A percentile compares a stretch with the other conserved stretches of the same genome.
Conservation (phyloP, 176 grass and related monocot genomes). For the Lolium rigidum region DNA sequence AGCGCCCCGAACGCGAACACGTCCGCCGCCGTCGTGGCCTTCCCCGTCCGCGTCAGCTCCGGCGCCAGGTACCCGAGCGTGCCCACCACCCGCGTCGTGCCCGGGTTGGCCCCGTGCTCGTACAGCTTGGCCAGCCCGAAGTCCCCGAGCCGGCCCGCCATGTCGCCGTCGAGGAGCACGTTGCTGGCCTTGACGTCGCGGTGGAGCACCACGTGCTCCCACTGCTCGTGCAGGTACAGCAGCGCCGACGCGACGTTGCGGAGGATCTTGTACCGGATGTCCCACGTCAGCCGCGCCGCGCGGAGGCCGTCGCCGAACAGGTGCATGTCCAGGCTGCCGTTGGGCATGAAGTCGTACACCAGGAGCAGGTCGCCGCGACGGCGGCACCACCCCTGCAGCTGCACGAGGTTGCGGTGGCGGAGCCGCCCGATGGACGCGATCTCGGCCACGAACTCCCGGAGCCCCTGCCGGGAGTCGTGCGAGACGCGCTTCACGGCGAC, state of each 20-base stretch:
- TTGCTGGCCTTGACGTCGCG: conserved; percentile 93
- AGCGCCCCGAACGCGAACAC: conserved; percentile 89
- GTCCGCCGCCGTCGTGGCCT: conserved; percentile 59
- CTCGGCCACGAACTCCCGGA: conserved; percentile 81
- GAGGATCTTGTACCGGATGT: conserved; percentile 45
- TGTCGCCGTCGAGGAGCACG: conserved; percentile 71
- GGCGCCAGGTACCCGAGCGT: conserved; percentile 86
- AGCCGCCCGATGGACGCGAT: conserved; percentile 81
- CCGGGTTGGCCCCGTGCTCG: conserved; percentile 79
- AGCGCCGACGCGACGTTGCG: conserved; percentile 74
- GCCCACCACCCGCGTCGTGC: conserved; percentile 80
- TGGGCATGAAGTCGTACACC: conserved; percentile 91
- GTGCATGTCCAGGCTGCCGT: conserved; percentile 79
- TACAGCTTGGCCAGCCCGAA: conserved; percentile 88
- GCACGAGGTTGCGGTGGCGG: conserved; percentile 83
- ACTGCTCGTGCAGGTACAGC: conserved; percentile 89
- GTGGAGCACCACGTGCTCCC: conserved; percentile 87
- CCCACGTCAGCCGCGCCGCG: conserved; percentile 55
- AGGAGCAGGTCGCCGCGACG: conserved; percentile 75
- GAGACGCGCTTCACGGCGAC: conserved; percentile 85
- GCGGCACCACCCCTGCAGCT: conserved; percentile 91
- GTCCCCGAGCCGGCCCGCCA: conserved; percentile 73
- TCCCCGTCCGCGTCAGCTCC: conserved; percentile 78
- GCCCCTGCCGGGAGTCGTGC: conserved; percentile 78
- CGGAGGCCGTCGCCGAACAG: conserved; percentile 48